Evolutionary conservation across 768 basidiomycete genomes (phyloP), one percentile per base, ranked within the genome.

Genomic region (Pisolithus microcarpus): DNA sequence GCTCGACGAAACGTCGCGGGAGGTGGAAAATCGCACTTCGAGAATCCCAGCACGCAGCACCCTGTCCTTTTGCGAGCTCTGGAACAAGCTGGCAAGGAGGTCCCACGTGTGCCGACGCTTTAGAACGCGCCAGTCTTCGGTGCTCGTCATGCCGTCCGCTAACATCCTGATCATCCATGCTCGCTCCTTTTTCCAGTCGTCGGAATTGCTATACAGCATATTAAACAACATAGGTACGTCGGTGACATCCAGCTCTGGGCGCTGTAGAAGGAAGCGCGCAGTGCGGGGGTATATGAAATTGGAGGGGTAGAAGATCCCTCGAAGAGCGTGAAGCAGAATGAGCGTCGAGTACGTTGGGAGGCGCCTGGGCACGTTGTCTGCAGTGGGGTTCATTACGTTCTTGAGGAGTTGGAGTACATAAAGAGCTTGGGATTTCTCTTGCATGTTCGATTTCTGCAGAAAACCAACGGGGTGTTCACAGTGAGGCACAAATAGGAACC

Each of bases 151-250:
- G 0, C 89, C 90, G 53, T 95, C 91, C 0, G 84, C 75, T 37
- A 96, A 67, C 65, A 91, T 89, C 38, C 79, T 75, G 31, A 95
- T 69, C 26, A 95, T 93, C 93, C 93, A 97, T 1, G 75, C 75
- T n/a, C 91, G 75, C 60, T 95, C 91, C 65, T 82, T 86, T 69
- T 82, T 86, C 86, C 89, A 92, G 13, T 85, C 84, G 38, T 88
- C 85, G 4, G 73, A 70, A 19, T 75, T 76, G 58, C 87, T 90
- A 63, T 91, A 96, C 4, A 97, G 72, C 82, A 95, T 85, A 10
- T 74, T 74, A 61, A 90, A 97, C 5, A 99, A 69, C 83, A 97
- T 83, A 0, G 95, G 95, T 0, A 97, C 89, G 61, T 97, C 94
- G 1, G 70, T 72, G 1, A 71, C 70, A 59, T 97, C 94, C 7